Percentiles rank a stretch among this genome's conserved stretches.
These are phyloP conservation scores for Starmera caribaea DNA, from an alignment of 805 yeast species.

Conservation along the genomic window DNA sequence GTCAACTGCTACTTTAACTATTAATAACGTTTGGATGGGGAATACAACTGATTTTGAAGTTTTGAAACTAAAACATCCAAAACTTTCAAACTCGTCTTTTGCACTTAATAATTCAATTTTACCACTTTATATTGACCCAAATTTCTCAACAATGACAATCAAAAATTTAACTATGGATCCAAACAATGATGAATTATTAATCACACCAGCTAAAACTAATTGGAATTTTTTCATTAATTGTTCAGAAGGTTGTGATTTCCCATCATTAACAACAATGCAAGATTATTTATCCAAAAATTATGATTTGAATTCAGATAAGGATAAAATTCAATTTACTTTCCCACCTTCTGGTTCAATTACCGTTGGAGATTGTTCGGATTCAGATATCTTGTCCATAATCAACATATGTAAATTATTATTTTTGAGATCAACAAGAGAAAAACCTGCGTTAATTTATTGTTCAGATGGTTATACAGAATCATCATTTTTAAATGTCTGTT, in stretches of 20 bases:
- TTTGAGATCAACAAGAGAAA: constrained; percentile 21
- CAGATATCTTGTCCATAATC: constrained; percentile 53
- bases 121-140: constrained; percentile 40
- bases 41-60: constrained; percentile 64
- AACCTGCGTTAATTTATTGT: constrained; percentile 53
- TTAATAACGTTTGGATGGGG: constrained; percentile 65
- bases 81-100: constrained; percentile 3
- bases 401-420: constrained; percentile 63
- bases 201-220: constrained; percentile 41
- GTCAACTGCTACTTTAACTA: constrained; percentile 66
- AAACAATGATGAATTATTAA: constrained; percentile 19
- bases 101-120: constrained; percentile 2
- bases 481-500: constrained; percentile 64
- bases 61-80: constrained; percentile 13
- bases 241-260: constrained; percentile 48
- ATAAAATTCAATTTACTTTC: constrained; percentile 37
- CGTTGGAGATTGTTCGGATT: constrained; percentile 56
- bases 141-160: constrained; percentile 39
- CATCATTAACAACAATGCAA: constrained; percentile 30
- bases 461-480: constrained; percentile 92
- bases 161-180: constrained; percentile 20
- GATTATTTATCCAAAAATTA: background rate
- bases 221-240: constrained; percentile 53
- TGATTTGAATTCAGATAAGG: constrained; percentile 9
- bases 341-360: constrained; percentile 84